phyloP scores from a whole-genome alignment of 495 filamentous ascomycete species.

The Penicillium macrosclerotiorum region DNA sequence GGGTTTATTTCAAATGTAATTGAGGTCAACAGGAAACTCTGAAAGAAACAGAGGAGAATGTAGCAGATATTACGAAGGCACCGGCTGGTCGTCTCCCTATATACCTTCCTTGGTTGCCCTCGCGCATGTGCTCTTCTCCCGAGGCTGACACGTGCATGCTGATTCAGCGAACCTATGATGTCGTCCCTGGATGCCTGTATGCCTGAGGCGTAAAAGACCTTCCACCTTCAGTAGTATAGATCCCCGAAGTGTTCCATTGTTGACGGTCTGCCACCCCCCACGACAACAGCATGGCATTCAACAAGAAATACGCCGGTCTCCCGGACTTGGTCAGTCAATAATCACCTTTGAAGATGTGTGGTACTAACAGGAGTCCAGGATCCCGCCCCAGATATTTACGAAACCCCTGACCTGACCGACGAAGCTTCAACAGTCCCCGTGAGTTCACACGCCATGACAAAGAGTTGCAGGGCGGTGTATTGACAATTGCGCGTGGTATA shows the following conservation, averaged over 20 bases:
- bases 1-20: neutral
- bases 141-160: conserved; percentile 30
- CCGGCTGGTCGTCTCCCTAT: conserved; percentile 9
- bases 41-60: neutral
- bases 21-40: neutral
- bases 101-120: conserved; percentile 5
- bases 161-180: conserved; percentile 9
- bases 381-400: conserved; percentile 88
- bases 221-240: conserved; percentile 1
- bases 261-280: conserved; percentile 12
- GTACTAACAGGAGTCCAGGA: conserved; percentile 54
- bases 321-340: conserved; percentile 70
- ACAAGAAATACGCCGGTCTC: conserved; percentile 77
- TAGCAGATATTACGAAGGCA: neutral
- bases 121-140: conserved; percentile 18
- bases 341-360: neutral
- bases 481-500: conserved; percentile 28
- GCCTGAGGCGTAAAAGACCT: neutral
- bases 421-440: conserved; percentile 83
- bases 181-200: neutral
- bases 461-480: conserved; percentile 1
- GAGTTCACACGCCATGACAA: conserved; percentile 18
- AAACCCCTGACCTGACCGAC: conserved; percentile 87
- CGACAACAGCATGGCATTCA: conserved; percentile 41
- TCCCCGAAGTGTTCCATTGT: conserved; percentile 10